Evolutionary conservation across 805 yeast species (phyloP), one percentile per base, ranked within the genome.

Genomic region (Candida ponderosae): DNA sequence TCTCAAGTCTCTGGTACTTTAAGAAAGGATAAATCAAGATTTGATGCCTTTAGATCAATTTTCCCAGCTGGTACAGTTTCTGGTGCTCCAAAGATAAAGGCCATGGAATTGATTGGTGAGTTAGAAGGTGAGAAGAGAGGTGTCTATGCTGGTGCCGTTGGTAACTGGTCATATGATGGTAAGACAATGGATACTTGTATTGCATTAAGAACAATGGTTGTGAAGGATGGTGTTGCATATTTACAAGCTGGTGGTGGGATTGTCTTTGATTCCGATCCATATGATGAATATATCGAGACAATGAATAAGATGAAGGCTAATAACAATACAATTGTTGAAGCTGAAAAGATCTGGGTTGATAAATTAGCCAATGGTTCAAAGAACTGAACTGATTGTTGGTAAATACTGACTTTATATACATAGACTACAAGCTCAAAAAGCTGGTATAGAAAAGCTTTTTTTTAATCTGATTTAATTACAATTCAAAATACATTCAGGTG

Each of bases 171-270:
- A 1, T 93, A 89, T 57, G 96, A 88, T 53, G 87, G 90, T n/a
- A 77, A 75, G 49, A 74, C 87, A 21, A 90, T 93, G 97, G 95
- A 93, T 56, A 93, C 97, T 2, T 93, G 98, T 63, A 93, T 93
- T 57, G 98, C 98, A 0, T 68, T 93, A 50, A 76, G 99, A 63
- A 93, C 99, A 0, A 90, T 93, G 98, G 88, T 93, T 32, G 81
- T 75, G 56, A 93, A 93, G 56, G 86, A 90, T 48, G 90, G 89
- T 19, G 68, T 75, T 36, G 97, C 96, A 0, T 90, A 88, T 53
- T 68, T 93, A 49, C 99, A 93, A 68, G 97, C 98, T 3, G 98
- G 99, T 46, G 99, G 99, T 39, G 99, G 99, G 41, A 93, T 93
- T 57, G 98, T 93, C 18, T 81, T 69, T 57, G 98, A 93, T 58